These are phyloP conservation scores for Lactarius psammicola DNA, from an alignment of 768 basidiomycete genomes.

Conservation along the genomic window DNA sequence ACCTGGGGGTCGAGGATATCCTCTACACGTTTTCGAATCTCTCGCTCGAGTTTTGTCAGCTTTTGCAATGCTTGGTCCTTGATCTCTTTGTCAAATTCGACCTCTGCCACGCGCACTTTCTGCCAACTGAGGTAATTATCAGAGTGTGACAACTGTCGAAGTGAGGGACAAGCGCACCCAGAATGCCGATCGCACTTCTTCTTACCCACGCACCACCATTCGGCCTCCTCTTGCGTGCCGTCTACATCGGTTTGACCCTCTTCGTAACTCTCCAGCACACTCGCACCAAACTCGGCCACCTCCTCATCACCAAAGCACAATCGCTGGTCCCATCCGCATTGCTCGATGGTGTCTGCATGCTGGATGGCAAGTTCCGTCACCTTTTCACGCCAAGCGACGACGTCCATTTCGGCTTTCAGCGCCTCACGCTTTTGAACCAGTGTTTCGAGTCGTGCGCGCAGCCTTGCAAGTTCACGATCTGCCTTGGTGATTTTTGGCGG, in stretches of 20 bases:
- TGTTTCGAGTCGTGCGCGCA: constrained; percentile 54
- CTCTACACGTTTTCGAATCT: constrained; percentile 74
- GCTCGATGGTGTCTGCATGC: constrained; percentile 59
- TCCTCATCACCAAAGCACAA: constrained; percentile 82
- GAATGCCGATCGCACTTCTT: constrained; percentile 76
- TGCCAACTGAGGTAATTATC: constrained; percentile 60
- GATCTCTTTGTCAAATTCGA: constrained; percentile 71
- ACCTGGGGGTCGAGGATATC: constrained; percentile 49
- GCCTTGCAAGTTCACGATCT: constrained; percentile 54
- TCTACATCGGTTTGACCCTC: constrained; percentile 44
- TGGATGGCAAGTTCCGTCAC: constrained; percentile 65
- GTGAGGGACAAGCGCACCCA: constrained; percentile 47
- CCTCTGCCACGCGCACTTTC: constrained; percentile 66
- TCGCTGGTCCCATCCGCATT: constrained; percentile 89
- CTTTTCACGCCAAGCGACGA: constrained; percentile 66
- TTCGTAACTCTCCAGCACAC: constrained; percentile 67
- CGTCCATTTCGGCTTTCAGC: constrained; percentile 66
- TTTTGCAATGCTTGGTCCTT: constrained; percentile 65
- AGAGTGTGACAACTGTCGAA: constrained; percentile 2
- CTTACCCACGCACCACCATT: constrained; percentile 81
- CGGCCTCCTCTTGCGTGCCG: constrained; percentile 38
- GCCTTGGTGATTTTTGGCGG: constrained; percentile 46
- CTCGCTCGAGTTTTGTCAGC: constrained; percentile 72
- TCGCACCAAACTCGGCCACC: constrained; percentile 64
- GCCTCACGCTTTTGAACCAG: constrained; percentile 61